Percentiles rank a stretch among this genome's conserved stretches.
phyloP scores from a whole-genome alignment of 257 asterid species.

The Nicotiana sylvestris region DNA sequence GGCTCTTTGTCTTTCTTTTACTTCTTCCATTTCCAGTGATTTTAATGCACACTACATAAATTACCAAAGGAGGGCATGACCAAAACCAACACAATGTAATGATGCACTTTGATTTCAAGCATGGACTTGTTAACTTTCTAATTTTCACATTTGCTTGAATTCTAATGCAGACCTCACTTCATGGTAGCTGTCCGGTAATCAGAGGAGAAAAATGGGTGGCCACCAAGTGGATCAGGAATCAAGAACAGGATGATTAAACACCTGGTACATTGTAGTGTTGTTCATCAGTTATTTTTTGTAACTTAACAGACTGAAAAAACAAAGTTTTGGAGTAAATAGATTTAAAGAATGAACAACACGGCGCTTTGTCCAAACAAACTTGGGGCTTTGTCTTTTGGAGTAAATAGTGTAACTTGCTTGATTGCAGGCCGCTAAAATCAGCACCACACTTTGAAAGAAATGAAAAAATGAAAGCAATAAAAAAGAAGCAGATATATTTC shows the following conservation, averaged over 20 bases:
- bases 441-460: too few relatives aligned
- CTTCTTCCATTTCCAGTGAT: not conserved
- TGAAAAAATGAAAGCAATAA: too few relatives aligned
- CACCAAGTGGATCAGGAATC: conserved; percentile 89
- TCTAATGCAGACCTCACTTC: conserved; percentile 64
- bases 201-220: conserved; percentile 98
- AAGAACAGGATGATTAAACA: conserved; percentile 35
- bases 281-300: not conserved
- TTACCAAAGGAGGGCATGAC: not conserved
- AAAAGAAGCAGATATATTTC: too few relatives aligned
- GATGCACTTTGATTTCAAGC: not conserved
- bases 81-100: not conserved
- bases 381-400: too few relatives aligned
- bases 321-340: not conserved
- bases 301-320: not conserved
- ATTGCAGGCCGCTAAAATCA: too few relatives aligned
- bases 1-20: not conserved
- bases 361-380: too few relatives aligned
- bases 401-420: too few relatives aligned
- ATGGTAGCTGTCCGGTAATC: conserved; percentile 93
- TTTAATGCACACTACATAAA: not conserved
- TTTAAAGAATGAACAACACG: not conserved
- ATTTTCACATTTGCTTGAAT: not conserved
- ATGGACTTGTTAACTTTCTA: not conserved
- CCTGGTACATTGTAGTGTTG: not conserved